These are phyloP conservation scores for Gaeumannomyces tritici DNA, from an alignment of 2,329 filamentous ascomycete species.

Conservation along the genomic window DNA sequence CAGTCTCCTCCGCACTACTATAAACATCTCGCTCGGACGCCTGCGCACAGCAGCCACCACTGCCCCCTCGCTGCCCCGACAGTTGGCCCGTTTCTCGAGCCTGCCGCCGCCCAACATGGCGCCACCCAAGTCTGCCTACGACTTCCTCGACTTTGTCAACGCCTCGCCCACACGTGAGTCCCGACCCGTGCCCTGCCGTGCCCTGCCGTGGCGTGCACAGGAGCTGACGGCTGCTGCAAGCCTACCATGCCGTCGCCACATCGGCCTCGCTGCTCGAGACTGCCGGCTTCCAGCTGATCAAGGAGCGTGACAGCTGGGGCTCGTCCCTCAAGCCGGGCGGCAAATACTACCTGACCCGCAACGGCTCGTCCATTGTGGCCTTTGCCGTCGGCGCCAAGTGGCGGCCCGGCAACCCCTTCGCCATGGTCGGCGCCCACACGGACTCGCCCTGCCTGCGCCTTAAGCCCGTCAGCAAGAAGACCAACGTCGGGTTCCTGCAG, in stretches of 20 bases:
- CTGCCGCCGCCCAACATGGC: slow-evolving; percentile 31
- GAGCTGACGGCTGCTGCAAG: slow-evolving; percentile 31
- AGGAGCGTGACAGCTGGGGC: slow-evolving; percentile 84
- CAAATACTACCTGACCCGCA: slow-evolving; percentile 94
- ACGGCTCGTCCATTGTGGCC: slow-evolving; percentile 83
- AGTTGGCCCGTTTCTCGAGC: slow-evolving; percentile 7
- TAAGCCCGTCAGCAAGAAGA: slow-evolving; percentile 86
- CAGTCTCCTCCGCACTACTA: too few relatives aligned
- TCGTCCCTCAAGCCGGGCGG: slow-evolving; percentile 72
- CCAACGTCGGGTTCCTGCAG: slow-evolving; percentile 78
- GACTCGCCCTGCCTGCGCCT: slow-evolving; percentile 87
- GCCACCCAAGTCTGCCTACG: slow-evolving; percentile 52
- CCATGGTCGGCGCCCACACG: slow-evolving; percentile 93
- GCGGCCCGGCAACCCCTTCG: slow-evolving; percentile 81
- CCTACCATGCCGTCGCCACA: slow-evolving; percentile 86
- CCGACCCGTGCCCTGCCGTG: too few relatives aligned
- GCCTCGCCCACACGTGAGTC: slow-evolving; percentile 80
- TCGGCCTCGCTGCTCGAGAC: slow-evolving; percentile 66
- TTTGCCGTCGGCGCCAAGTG: slow-evolving; percentile 88
- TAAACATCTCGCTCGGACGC: too few relatives aligned
- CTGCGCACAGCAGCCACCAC: not conserved
- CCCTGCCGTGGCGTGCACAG: too few relatives aligned
- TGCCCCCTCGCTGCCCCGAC: not conserved
- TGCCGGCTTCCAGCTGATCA: slow-evolving; percentile 81
- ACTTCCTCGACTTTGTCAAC: slow-evolving; percentile 91